A percentile compares a stretch with the other conserved stretches of the same genome.
Conservation (phyloP, 306 rosid species). For the Citrullus colocynthis region DNA sequence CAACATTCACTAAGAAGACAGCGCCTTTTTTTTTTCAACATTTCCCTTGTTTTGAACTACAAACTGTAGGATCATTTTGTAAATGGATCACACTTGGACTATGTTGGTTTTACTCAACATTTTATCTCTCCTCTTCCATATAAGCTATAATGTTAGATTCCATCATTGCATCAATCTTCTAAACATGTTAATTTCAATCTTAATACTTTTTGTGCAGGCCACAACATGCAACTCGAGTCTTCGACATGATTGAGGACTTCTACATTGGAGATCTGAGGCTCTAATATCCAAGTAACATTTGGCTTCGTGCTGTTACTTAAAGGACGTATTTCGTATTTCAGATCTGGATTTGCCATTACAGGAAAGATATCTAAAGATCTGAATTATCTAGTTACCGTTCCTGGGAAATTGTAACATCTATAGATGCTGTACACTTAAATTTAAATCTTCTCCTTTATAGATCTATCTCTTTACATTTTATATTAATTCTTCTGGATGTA, state of each 20-base stretch:
- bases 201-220: constrained; percentile 44
- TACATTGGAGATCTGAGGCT: constrained; percentile 52
- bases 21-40: background rate
- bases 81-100: background rate
- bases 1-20: background rate
- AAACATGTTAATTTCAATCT: background rate
- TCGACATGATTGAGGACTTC: constrained; percentile 83
- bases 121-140: background rate
- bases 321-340: background rate
- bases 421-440: background rate
- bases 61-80: background rate
- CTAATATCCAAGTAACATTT: background rate
- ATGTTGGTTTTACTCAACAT: background rate
- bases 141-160: background rate
- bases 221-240: constrained; percentile 86
- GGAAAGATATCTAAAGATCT: background rate
- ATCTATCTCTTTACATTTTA: background rate
- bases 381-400: background rate
- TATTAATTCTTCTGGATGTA: background rate
- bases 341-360: background rate
- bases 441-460: background rate
- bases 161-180: background rate
- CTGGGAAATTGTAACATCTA: background rate
- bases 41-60: background rate
- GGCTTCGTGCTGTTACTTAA: background rate